Base-by-base conservation (phyloP, 208 protist genomes). In the Blechomonas ayalai region DNA sequence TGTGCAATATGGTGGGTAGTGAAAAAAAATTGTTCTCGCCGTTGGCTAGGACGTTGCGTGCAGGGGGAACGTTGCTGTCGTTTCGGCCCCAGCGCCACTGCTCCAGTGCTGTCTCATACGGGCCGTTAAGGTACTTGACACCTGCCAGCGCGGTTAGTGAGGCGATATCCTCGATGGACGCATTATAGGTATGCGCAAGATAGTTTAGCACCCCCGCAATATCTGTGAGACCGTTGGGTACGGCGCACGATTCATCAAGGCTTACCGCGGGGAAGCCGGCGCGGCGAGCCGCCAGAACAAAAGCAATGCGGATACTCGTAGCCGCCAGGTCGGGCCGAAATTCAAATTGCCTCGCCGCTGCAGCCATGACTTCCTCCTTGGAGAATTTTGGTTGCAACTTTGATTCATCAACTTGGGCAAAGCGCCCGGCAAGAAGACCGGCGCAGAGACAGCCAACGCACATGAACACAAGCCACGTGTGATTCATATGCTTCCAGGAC, bases 401-500 rank as follows among this genome's bases (percentile, higher is more conserved):
- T 2, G 61, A 70, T 44, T 92, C 82, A 47, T 92, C 82, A 23
- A 92, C 72, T 39, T 88, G 72, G 1, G 73, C 74, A 13, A 79
- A 52, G 38, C 73, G 69, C 0, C 82, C 82, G 2, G 78, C 82
- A 0, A 82, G 56, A 37, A 70, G 52, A 12, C 82, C 82, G 8
- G 75, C 78, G 20, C 65, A 67, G 22, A 87, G 69, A 57, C 82
- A 92, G 39, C 75, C 78, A 12, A 72, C 29, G 43, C 82, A 92
- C 79, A 86, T 88, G 16, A 88, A 35, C 23, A 87, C 49, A 8
- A 91, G 64, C 82, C 77, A 91, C 29, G 55, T 82, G 65, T 91
- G 82, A 45, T 63, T 91, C 36, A 91, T 49, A 56, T 91, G 82
- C 47, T 86, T 67, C 78, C 82, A 87, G 26, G 82, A 91, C 54